These are phyloP conservation scores for Xylaria sp. DNA, from an alignment of 2,329 filamentous ascomycete genomes.

Conservation along the genomic window DNA sequence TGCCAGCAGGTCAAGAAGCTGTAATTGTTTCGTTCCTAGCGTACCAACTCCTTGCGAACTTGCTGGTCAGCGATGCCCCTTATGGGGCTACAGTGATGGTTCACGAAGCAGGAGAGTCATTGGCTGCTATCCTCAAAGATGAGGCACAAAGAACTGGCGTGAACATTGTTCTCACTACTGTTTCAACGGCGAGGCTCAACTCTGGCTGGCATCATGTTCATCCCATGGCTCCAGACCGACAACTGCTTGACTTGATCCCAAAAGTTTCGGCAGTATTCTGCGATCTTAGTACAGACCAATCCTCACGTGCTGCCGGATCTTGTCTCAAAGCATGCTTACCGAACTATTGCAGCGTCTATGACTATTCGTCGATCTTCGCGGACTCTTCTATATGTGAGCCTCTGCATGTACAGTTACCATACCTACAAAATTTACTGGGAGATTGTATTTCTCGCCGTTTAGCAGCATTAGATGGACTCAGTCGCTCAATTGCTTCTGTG, in stretches of 20 bases:
- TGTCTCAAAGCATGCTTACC: slow-evolving; percentile 6
- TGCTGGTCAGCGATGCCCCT: background rate
- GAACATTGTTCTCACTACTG: background rate
- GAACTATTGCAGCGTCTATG: background rate
- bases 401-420: background rate
- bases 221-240: background rate
- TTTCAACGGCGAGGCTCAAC: background rate
- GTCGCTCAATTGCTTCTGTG: background rate
- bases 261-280: slow-evolving; percentile 2
- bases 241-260: background rate
- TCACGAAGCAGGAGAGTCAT: slow-evolving; percentile 1
- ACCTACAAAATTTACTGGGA: background rate
- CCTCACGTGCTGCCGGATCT: background rate
- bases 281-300: background rate
- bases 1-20: slow-evolving; percentile 4
- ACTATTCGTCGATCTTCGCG: slow-evolving; percentile 5
- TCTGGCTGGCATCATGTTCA: background rate
- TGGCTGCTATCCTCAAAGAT: background rate
- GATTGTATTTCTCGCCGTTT: slow-evolving; percentile 5
- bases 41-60: slow-evolving; percentile 3
- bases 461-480: background rate
- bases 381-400: background rate
- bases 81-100: slow-evolving; percentile 1
- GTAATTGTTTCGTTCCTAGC: background rate
- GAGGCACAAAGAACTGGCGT: background rate